Evolutionary conservation across 2,329 filamentous ascomycete genomes (phyloP), one percentile per base, ranked within the genome.

Genomic region (Albophoma yamanashiensis): DNA sequence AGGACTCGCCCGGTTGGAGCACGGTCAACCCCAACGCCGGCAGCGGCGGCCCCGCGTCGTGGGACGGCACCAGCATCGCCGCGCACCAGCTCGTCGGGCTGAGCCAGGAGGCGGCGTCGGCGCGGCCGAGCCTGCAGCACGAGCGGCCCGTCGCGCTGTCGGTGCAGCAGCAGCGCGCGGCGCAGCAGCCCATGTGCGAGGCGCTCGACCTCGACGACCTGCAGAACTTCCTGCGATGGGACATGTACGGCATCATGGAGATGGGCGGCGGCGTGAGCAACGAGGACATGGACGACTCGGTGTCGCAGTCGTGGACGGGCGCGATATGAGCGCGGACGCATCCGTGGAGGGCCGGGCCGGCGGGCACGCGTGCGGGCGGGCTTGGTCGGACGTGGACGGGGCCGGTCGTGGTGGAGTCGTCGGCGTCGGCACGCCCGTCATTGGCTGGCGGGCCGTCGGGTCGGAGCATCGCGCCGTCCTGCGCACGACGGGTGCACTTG

Each of bases 241-340:
- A 76, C 58, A 72, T 75, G 70, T 73, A 74, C 56, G 73, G 73
- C 25, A 73, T 75, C 42, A 74, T 75, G 70, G 74, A 75, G 61
- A 72, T 75, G 68, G 73, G 71, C 39, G 73, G 73, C 11, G 67
- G 70, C 1, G 66, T 73, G 9, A 66, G 71, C 43, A 73, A 71
- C 58, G 71, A 73, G 2, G 73, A 69, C 8, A 69, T 69, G 57
- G 73, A 75, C 42, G 73, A 71, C 50, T 67, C 69, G 42, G 64
- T 64, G 20, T 67, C 72, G 61, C 70, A 69, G 36, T 71, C 68
- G 0, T 72, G 69, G 70, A 67, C 57, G 20, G 64, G 63, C 1
- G 62, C 61, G 12, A 59, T 66, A 31, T 66, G 60, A 62, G 31
- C 7, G 25, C 3, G 3, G 15, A 15, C 1, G 42, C 39, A 38